A percentile compares a stretch with the other conserved stretches of the same genome.
phyloP scores from a whole-genome alignment of 2,329 filamentous ascomycete genomes.

The Botrytis deweyae region DNA sequence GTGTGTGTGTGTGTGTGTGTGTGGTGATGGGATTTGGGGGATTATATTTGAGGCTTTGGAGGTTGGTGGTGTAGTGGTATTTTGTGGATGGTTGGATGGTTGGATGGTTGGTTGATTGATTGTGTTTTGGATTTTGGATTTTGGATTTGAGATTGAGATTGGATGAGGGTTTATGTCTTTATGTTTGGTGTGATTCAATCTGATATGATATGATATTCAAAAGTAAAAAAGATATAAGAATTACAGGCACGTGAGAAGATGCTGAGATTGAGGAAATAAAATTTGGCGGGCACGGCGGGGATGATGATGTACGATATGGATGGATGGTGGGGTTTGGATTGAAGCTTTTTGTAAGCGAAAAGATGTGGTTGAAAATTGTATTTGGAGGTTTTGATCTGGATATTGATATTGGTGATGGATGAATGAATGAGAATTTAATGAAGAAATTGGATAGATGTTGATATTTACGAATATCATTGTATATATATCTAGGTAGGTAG shows the following conservation, averaged over 20 bases:
- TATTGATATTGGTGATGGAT: background rate
- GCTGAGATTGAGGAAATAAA: background rate
- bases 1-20: background rate
- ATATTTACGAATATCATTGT: background rate
- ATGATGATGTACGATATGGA: background rate
- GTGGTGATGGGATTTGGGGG: background rate
- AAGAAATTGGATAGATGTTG: background rate
- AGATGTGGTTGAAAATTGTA: background rate
- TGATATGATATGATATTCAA: background rate
- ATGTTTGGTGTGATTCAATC: background rate
- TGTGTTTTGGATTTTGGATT: background rate
- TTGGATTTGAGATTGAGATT: background rate
- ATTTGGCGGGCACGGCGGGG: background rate
- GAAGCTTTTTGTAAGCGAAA: background rate
- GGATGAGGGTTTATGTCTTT: background rate
- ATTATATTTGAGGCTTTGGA: background rate
- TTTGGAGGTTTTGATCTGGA: background rate
- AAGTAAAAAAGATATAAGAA: background rate
- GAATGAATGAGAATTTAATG: background rate
- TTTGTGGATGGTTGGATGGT: too few species aligned
- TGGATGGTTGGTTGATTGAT: background rate
- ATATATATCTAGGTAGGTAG: background rate
- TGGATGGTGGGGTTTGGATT: background rate
- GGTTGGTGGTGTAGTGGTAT: too few species aligned
- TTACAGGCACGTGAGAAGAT: conserved; percentile 7